phyloP scores from a whole-genome alignment of 495 filamentous ascomycete species.

The Podospora pseudopauciseta region DNA sequence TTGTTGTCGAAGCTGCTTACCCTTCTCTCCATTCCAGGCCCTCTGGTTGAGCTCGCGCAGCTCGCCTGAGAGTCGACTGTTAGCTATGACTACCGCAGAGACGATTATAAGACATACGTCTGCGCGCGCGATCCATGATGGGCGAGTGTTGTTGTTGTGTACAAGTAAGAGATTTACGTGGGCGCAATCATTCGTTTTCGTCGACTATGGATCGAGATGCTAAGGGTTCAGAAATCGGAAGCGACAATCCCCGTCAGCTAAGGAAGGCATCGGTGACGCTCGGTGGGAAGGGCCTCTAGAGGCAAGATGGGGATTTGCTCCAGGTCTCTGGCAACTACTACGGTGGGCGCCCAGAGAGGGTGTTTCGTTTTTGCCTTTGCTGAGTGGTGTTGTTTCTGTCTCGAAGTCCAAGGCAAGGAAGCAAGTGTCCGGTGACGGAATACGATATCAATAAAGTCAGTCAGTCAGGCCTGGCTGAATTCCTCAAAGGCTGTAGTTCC shows the following conservation, averaged over 20 bases:
- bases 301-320: constrained; percentile 14
- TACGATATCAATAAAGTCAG: constrained; percentile 23
- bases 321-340: constrained; percentile 4
- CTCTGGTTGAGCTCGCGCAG: constrained; percentile 80
- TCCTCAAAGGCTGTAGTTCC: constrained; percentile 13
- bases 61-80: constrained; percentile 59
- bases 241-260: constrained; percentile 42
- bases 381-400: constrained; percentile 8
- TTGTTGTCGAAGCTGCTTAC: constrained; percentile 42
- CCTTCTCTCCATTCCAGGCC: constrained; percentile 84
- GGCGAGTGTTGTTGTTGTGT: constrained; percentile 28
- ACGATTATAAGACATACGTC: constrained; percentile 56
- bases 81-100: neutral
- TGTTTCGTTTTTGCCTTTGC: constrained; percentile 12
- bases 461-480: constrained; percentile 17
- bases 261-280: constrained; percentile 47
- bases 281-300: constrained; percentile 18
- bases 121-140: constrained; percentile 78
- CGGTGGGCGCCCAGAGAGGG: constrained; percentile 3
- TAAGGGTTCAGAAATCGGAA: constrained; percentile 50
- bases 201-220: constrained; percentile 27
- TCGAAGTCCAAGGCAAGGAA: constrained; percentile 14
- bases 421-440: constrained; percentile 26
- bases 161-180: constrained; percentile 11
- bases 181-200: constrained; percentile 38